Evolutionary conservation across 371 early-diverging fungal genomes (phyloP).

Genomic region (Actinomortierella ambigua): DNA sequence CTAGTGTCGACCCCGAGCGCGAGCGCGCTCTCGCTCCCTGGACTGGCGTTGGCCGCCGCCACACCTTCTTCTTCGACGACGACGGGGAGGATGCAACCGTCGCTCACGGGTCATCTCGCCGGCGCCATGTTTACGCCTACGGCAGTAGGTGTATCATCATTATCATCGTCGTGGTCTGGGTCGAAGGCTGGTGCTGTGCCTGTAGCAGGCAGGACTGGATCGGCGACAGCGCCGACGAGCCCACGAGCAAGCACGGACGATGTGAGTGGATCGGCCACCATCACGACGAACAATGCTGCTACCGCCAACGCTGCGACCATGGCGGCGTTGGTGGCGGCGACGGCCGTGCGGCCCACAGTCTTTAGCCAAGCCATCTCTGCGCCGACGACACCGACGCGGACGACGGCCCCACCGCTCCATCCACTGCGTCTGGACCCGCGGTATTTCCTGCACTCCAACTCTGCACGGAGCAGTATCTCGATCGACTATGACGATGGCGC

Average conservation of each 20-base stretch:
- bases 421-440: not conserved
- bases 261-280: not conserved
- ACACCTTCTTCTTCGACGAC: slow-evolving; percentile 8
- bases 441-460: slow-evolving; percentile 2
- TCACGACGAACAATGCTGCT: not conserved
- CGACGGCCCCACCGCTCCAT: no score
- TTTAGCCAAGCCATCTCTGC: not conserved
- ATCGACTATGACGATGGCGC: slow-evolving; percentile 9
- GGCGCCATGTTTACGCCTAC: not conserved
- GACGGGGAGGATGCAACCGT: not conserved
- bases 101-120: not conserved
- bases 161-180: not conserved
- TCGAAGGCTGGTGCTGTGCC: not conserved
- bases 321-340: no score
- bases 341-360: no score
- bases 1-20: slow-evolving; percentile 14
- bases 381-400: slow-evolving; percentile 1
- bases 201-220: not conserved
- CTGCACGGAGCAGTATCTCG: slow-evolving; percentile 25
- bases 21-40: slow-evolving; percentile 29
- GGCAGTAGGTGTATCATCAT: not conserved
- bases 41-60: slow-evolving; percentile 20
- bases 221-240: not conserved
- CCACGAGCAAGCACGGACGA: not conserved
- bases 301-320: not conserved